phyloP scores from a whole-genome alignment of 1,284 basidiomycete genomes.

The Papiliotrema nemorosa region DNA sequence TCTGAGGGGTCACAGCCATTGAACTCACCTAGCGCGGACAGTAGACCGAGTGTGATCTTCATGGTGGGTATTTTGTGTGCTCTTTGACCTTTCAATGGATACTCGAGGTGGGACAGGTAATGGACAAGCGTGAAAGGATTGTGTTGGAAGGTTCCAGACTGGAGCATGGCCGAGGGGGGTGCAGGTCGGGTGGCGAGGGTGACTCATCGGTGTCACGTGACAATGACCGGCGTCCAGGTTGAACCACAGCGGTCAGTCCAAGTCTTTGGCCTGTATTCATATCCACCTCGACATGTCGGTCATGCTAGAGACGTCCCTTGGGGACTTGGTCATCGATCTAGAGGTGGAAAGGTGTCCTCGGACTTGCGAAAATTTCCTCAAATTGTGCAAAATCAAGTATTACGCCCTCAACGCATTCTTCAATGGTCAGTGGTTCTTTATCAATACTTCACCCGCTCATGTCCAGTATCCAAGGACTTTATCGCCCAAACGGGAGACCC shows the following conservation, averaged over 20 bases:
- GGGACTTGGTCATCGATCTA: slow-evolving; percentile 93
- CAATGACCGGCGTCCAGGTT: too few species aligned
- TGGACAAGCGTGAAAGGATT: background rate
- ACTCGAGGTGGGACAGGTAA: background rate
- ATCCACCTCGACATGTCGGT: slow-evolving; percentile 68
- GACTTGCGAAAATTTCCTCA: slow-evolving; percentile 92
- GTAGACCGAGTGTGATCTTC: slow-evolving; percentile 21
- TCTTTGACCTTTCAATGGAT: background rate
- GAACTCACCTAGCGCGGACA: slow-evolving; percentile 2
- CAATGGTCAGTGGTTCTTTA: slow-evolving; percentile 58
- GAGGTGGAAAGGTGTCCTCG: slow-evolving; percentile 86
- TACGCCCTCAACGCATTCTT: slow-evolving; percentile 96
- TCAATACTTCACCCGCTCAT: background rate
- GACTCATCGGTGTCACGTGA: background rate
- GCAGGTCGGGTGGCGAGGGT: background rate
- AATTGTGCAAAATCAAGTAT: slow-evolving; percentile 93
- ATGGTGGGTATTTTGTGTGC: slow-evolving; percentile 10
- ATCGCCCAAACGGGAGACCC: slow-evolving; percentile 93
- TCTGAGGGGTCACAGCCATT: background rate
- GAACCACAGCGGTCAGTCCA: too few species aligned
- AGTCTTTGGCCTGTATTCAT: too few species aligned
- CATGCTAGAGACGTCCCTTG: slow-evolving; percentile 90
- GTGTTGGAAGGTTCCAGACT: too few species aligned
- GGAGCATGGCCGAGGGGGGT: background rate
- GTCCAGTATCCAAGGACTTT: slow-evolving; percentile 87